phyloP scores from a whole-genome alignment of 2,329 filamentous ascomycete species.

The Fusarium agapanthi region DNA sequence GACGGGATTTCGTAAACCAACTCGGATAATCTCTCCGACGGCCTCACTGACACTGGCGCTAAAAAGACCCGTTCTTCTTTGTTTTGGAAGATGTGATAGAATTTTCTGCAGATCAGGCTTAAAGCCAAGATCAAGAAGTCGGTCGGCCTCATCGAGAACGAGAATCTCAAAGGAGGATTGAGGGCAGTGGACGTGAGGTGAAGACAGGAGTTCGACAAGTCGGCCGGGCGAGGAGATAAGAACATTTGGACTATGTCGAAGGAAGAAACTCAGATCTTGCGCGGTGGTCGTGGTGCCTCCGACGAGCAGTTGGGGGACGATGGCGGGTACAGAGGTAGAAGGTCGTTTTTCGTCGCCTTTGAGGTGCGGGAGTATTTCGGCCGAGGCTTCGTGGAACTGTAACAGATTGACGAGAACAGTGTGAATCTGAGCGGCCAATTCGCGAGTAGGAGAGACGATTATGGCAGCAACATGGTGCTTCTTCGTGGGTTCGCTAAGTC shows the following conservation, averaged over 20 bases:
- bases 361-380: conserved; percentile 67
- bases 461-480: conserved; percentile 91
- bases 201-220: conserved; percentile 85
- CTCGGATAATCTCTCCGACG: conserved; percentile 89
- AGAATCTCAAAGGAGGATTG: conserved; percentile 91
- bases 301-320: conserved; percentile 88
- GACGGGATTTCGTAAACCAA: conserved; percentile 92
- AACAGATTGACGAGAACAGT: conserved; percentile 80
- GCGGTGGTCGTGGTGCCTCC: conserved; percentile 82
- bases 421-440: conserved; percentile 91
- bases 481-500: conserved; percentile 82
- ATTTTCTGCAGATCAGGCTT: conserved; percentile 91
- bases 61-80: conserved; percentile 91
- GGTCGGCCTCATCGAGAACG: conserved; percentile 93
- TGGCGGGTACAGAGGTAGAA: conserved; percentile 55
- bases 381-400: conserved; percentile 83
- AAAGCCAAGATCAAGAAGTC: conserved; percentile 92
- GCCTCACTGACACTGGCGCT: conserved; percentile 97
- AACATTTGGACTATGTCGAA: conserved; percentile 86
- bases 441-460: conserved; percentile 88
- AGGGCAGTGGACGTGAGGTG: conserved; percentile 85
- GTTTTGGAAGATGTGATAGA: conserved; percentile 85
- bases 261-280: conserved; percentile 86
- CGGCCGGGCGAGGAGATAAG: conserved; percentile 91
- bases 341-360: conserved; percentile 65